Base-by-base conservation (phyloP, 2,329 filamentous ascomycete species). In the Aspergillus ochraceoroseus region DNA sequence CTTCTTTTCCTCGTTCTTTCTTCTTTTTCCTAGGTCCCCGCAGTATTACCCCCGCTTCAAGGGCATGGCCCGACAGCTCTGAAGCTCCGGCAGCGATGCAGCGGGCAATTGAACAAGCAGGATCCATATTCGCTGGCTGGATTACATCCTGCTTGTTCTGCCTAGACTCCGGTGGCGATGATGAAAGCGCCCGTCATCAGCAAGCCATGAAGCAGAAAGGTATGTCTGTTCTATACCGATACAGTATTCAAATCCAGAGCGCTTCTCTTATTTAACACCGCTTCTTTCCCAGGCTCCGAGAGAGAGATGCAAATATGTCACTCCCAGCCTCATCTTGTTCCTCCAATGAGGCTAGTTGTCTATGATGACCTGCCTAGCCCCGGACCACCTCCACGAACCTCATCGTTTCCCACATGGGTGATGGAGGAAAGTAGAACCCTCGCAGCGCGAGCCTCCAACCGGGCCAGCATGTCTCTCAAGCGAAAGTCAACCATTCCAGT, bases 261-360 rank as follows among this genome's bases (percentile, higher is more conserved):
- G n/a, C n/a, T 38, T 28, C 28, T 29, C 9, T 23, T 9, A n/a
- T 41, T 32, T 47, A 28, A 53, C 28, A 23, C 19, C 22, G 28
- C 18, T 38, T 34, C 34, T 36, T 18, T 38, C n/a, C 6, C 36
- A 70, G 66, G 59, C 28, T 48, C 65, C 27, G 58, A 70, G 41
- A 61, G 65, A 50, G 63, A 68, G 43, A 68, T 70, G 65, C 54
- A 60, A 52, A 56, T 71, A 55, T 68, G 63, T 53, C 61, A 67
- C 41, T 60, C 64, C 38, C 69, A 72, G 51, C 70, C 70, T 44
- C 63, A 65, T 51, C 63, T 69, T 28, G 62, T 71, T 31, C 62
- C 67, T 17, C 68, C 69, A 5, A 71, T 70, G 67, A 68, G 65
- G 50, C 55, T 70, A 46, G 58, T 57, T 27, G 57, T 68, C 37